Evolutionary conservation across 2,329 filamentous ascomycete species (phyloP).

Genomic region (Dothideomycetes sp.): DNA sequence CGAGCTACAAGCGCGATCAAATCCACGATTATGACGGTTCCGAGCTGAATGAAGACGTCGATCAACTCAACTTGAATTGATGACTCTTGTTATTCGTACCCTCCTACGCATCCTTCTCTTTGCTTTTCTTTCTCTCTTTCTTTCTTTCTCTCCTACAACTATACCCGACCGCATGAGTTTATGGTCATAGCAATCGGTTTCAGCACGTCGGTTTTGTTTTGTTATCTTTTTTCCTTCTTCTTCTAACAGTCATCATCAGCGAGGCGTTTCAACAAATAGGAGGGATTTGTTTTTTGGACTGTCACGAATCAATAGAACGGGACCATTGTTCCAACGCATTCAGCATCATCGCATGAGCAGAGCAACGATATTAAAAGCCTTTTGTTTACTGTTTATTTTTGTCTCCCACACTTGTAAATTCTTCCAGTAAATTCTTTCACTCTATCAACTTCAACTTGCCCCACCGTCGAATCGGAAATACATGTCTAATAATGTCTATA

Average conservation of each 20-base stretch:
- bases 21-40: constrained; percentile 41
- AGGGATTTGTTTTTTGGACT: neutral
- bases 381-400: neutral
- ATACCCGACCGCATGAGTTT: constrained; percentile 11
- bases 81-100: too few relatives aligned
- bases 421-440: neutral
- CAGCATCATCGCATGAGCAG: constrained; percentile 1
- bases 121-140: neutral
- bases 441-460: too few relatives aligned
- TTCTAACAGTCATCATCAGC: constrained; percentile 2
- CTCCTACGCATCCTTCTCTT: too few relatives aligned
- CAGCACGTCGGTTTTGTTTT: constrained; percentile 2
- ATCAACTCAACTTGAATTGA: constrained; percentile 30
- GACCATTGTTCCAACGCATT: neutral
- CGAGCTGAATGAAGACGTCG: constrained; percentile 38
- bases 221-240: too few relatives aligned
- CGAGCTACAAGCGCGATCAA: constrained; percentile 36
- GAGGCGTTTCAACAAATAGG: constrained; percentile 1
- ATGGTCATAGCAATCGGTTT: constrained; percentile 7
- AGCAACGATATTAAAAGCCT: constrained; percentile 7
- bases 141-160: constrained; percentile 4
- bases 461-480: neutral
- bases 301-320: constrained; percentile 2
- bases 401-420: neutral
- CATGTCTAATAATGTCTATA: neutral